A percentile compares a stretch with the other conserved stretches of the same genome.
phyloP scores from a whole-genome alignment of 306 rosid species.

The Oemleria cerasiformis region DNA sequence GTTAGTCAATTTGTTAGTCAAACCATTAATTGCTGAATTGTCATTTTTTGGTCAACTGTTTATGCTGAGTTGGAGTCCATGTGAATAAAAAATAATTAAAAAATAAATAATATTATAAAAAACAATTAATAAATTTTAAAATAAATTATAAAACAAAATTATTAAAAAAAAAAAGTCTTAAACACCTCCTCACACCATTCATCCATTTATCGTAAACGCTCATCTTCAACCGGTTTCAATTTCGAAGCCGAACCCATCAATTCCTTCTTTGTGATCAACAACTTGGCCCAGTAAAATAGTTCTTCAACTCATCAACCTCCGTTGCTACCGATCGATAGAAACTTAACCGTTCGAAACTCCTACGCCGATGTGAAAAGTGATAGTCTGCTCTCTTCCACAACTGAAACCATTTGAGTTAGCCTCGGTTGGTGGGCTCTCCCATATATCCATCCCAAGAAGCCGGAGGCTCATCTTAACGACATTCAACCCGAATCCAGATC shows the following conservation, averaged over 20 bases:
- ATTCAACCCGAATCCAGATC: conserved; percentile 70
- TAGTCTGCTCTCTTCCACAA: conserved; percentile 48
- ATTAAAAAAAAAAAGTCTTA: too few relatives aligned
- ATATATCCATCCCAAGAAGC: conserved; percentile 95
- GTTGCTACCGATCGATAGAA: conserved; percentile 55
- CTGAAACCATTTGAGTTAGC: conserved; percentile 59
- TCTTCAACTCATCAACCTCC: conserved; percentile 76
- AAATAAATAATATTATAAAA: too few relatives aligned
- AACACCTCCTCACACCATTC: too few relatives aligned
- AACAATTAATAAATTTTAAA: too few relatives aligned
- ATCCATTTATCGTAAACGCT: too few relatives aligned
- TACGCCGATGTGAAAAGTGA: conserved; percentile 56
- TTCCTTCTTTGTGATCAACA: conserved; percentile 62
- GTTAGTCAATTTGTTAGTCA: too few relatives aligned
- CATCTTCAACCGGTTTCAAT: conserved; percentile 33
- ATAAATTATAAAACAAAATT: too few relatives aligned
- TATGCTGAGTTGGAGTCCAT: too few relatives aligned
- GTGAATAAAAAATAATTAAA: too few relatives aligned
- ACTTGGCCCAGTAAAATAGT: conserved; percentile 83
- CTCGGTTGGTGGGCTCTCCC: conserved; percentile 51
- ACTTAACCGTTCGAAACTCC: too few relatives aligned
- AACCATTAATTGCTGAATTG: too few relatives aligned
- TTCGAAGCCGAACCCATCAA: conserved; percentile 38
- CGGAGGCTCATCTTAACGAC: conserved; percentile 67
- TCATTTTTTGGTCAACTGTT: too few relatives aligned